Evolutionary conservation across 768 basidiomycete genomes (phyloP), one percentile per base, ranked within the genome.

Genomic region (Termitomyces sp.): DNA sequence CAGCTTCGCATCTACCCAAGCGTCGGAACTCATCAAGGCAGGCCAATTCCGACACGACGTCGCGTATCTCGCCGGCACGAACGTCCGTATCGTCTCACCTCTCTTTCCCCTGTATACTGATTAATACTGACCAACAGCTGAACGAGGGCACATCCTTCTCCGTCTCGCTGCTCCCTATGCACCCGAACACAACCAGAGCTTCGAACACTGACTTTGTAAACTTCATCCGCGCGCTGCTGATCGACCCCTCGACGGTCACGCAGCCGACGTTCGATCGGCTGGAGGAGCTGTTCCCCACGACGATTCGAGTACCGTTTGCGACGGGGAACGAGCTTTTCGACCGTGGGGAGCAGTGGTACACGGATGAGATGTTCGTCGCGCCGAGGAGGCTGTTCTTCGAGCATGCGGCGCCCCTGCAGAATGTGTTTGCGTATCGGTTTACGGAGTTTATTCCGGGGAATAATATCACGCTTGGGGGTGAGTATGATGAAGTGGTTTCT

Each of bases 281-380:
- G 38, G 63, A 75, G 33, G 41, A 53, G 0, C 56, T 79, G 10
- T 85, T 73, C 66, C 79, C 81, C 12, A 35, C 44, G 30, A 55
- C 3, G 81, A 82, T 3, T 77, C 76, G 38, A 21, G 52, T 55
- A 0, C 73, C 77, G 0, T 84, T 82, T 70, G 77, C 79, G 55
- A 85, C 81, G 0, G 83, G 84, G 0, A 81, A 85, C 63, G 78
- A 77, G 9, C 69, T 85, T 7, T 85, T 81, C 54, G 83, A 85
- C 61, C 67, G 83, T 45, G 78, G 73, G 0, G 78, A 68, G 45
- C 72, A 82, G 0, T 86, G 80, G 78, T 86, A 85, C 60, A 80
- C 79, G 1, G 81, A 80, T 58, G 69, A 74, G 52, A 84, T 83
- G 79, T 86, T 74, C 64, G 68, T 84, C 33, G 72, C 77, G 0